Percentiles rank a stretch among this genome's conserved stretches.
These are phyloP conservation scores for Passalora sequoiae DNA, from an alignment of 2,329 filamentous ascomycete species.

Conservation along the genomic window DNA sequence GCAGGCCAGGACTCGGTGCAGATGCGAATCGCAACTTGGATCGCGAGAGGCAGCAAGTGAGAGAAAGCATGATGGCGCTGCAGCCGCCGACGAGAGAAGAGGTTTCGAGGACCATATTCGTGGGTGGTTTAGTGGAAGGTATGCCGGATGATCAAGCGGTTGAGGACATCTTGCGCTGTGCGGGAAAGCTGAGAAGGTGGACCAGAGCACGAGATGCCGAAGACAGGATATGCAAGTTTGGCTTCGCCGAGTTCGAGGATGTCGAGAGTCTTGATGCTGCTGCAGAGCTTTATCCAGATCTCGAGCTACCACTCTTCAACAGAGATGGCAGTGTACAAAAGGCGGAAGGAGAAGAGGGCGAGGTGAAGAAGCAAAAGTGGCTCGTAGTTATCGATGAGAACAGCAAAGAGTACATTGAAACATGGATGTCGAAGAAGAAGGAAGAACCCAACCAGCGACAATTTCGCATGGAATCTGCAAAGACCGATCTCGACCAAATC, in stretches of 20 bases:
- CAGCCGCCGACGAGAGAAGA: constrained; percentile 84
- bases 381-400: constrained; percentile 69
- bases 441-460: constrained; percentile 60
- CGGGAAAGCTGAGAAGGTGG: constrained; percentile 75
- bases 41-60: constrained; percentile 33
- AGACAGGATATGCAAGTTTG: constrained; percentile 79
- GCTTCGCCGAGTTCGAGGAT: constrained; percentile 94
- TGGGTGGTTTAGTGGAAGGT: constrained; percentile 78
- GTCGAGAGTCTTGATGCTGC: constrained; percentile 80
- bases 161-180: constrained; percentile 70
- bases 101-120: constrained; percentile 82
- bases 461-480: constrained; percentile 65
- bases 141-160: constrained; percentile 71
- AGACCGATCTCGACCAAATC: constrained; percentile 61
- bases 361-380: constrained; percentile 30
- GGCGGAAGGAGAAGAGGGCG: constrained; percentile 40
- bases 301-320: constrained; percentile 71
- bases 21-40: constrained; percentile 55
- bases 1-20: constrained; percentile 47
- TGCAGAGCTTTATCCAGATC: constrained; percentile 74
- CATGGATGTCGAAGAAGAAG: constrained; percentile 63
- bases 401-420: constrained; percentile 78
- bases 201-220: constrained; percentile 72
- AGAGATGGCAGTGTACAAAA: constrained; percentile 37
- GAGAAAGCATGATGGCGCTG: constrained; percentile 41